phyloP scores from a whole-genome alignment of 208 protist species.

The Acanthamoeba castellanii region DNA sequence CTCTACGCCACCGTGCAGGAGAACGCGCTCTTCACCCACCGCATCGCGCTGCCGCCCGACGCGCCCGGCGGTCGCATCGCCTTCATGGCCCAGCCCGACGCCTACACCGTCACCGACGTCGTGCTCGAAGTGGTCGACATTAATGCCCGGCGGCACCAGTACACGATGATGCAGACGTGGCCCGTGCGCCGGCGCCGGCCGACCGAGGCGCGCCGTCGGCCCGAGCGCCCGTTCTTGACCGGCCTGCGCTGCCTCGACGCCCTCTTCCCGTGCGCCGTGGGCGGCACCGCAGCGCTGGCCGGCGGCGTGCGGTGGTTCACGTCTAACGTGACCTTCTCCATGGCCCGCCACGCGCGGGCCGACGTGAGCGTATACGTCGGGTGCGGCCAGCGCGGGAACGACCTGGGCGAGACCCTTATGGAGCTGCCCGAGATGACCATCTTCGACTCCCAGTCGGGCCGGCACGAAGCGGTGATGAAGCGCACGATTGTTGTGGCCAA shows the following conservation, averaged over 20 bases:
- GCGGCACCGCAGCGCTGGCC: not conserved
- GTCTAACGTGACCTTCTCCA: not conserved
- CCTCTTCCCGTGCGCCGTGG: constrained; percentile 2
- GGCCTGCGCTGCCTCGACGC: not conserved
- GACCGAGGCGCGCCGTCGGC: not conserved
- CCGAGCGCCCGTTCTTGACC: not conserved
- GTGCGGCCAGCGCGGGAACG: not conserved
- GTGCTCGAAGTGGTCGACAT: not conserved
- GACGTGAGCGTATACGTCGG: constrained; percentile 15
- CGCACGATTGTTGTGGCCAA: not conserved
- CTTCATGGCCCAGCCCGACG: constrained; percentile 76
- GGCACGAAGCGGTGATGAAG: not conserved
- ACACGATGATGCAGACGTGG: constrained; percentile 86
- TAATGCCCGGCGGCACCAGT: not conserved
- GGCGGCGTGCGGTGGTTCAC: no score
- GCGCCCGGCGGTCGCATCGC: constrained; percentile 80
- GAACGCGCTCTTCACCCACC: constrained; percentile 82
- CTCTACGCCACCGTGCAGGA: constrained; percentile 83
- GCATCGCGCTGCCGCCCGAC: constrained; percentile 84
- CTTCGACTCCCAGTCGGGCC: no score
- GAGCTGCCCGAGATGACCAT: not conserved
- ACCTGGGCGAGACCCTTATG: not conserved
- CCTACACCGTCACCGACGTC: constrained; percentile 78
- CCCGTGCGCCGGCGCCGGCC: constrained; percentile 84
- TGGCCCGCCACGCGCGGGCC: not conserved